Base-by-base conservation (phyloP, 176 grass and related monocot genomes). In the Avena atlantica region DNA sequence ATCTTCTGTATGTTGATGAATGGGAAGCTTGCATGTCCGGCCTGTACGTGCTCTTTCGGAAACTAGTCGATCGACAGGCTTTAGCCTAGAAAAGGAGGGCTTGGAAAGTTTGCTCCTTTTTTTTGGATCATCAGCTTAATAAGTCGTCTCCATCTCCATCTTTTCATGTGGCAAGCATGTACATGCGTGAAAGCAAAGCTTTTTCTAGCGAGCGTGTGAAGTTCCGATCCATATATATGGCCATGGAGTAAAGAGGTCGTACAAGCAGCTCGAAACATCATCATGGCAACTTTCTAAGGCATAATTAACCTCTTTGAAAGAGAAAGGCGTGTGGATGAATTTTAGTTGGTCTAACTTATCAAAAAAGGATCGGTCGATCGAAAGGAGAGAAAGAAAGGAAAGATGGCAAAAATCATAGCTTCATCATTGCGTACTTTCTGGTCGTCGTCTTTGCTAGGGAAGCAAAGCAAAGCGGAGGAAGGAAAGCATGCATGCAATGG, bases 261-360 rank as follows among this genome's bases (percentile, higher is more conserved):
- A 81, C 68, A 24, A 78, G 67, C 55, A 3, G 1, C 58, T 83
- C 53, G 25, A 82, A 78, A 71, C 84, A 86, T 86, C 84, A 90
- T 87, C 80, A 90, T 90, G 74, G 13, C 84, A 78, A 78, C 84
- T 87, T 90, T 91, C 69, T 84, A 78, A 77, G 80, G 68, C 85
- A 75, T 87, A 76, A 88, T 85, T 75, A 60, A 49, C 24, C 85
- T 51, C 48, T 63, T 65, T 47, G 29, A 74, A 67, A 40, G 85
- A 15, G 13, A 74, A 67, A 40, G 81, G 17, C 7, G 34, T 50
- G 69, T 82, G 84, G 79, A 37, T 86, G n/a, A n/a, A n/a, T n/a
- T n/a, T n/a, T n/a, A n/a, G n/a, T n/a, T n/a, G n/a, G n/a, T n/a
- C n/a, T n/a, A n/a, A n/a, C n/a, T n/a, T n/a, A 34, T 34, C 31